Base-by-base conservation (phyloP, 345 rosid genomes). In the Eucalyptus pauciflora region DNA sequence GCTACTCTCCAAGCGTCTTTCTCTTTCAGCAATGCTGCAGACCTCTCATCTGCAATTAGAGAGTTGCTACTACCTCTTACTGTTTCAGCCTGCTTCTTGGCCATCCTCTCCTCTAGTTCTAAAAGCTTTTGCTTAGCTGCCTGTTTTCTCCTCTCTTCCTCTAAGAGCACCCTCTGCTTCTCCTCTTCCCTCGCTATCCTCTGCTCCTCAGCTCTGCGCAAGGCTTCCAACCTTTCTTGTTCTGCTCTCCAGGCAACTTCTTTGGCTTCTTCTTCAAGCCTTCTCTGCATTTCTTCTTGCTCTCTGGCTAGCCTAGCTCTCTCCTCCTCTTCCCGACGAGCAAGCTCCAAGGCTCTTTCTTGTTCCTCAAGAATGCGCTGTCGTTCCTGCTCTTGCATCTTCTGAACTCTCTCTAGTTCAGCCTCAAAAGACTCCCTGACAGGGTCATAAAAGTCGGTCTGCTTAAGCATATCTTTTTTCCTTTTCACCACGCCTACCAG, bases 371-470 rank as follows among this genome's bases (percentile, higher is more conserved):
- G 88, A 88, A 95, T 90, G 64, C 94, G 94, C 90, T 93, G 94
- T 46, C 98, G 93, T 92, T 96, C 99, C 91, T 94, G 96, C 92
- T 98, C 99, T 91, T 98, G 99, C 96, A 97, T 91, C 92, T 95
- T 98, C 92, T 98, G 99, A 89, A 98, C 99, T 90, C 97, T 95
- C 93, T 98, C 96, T 88, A 98, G 99, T 91, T 98, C 99, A 91
- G 99, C 99, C 94, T 98, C 99, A 92, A 98, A 98, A 86, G 99
- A 97, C 87, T 97, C 99, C 89, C 99, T 94, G 29, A 94, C 96
- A 91, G 99, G 99, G 50, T 98, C 99, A 91, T 94, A 97, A 91
- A 97, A 96, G 93, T 97, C 96, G 29, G 95, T 89, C 91, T 94
- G 97, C 89, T 95, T 96, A 67, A 91, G 85, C 80, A 92, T 91